Evolutionary conservation across 352 stramenopile genomes (phyloP), one percentile per base, ranked within the genome.

Genomic region (Phytopythium delawarense): DNA sequence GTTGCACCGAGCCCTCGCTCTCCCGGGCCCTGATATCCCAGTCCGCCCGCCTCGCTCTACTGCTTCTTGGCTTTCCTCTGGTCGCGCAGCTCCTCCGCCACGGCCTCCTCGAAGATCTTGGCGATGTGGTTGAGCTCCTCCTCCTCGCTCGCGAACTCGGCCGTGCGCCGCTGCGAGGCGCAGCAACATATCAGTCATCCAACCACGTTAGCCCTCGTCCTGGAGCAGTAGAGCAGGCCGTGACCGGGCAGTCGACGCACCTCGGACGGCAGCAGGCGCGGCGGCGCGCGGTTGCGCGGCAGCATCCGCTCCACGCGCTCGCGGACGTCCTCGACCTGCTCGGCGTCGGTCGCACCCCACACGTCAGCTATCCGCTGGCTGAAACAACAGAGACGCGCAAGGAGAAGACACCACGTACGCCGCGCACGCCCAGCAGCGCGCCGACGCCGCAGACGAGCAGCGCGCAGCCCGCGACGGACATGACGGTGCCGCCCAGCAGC

Each of bases 401-500:
- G 12, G 9, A 15, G 12, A 40, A 40, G 35, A 40, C 35, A 7
- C 39, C 6, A 69, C 71, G 57, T 59, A 88, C 79, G 67, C 73
- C 80, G 39, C 53, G 62, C 4, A 81, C 71, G 59, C 74, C 75
- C 11, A 86, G 61, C 12, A 65, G 58, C 32, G 61, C 63, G 48
- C 71, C 69, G 16, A 70, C 51, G 16, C 67, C 74, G 15, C 71
- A 57, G 52, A 84, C 35, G 50, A 86, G 28, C 28, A 86, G 28
- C 13, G 66, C 63, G 21, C 71, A 85, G 25, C 74, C 76, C 11
- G 75, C 69, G 16, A 84, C 62, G 1, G 76, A 74, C 16, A 79
- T 61, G 30, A 84, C 52, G 16, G 79, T 86, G 16, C 80, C 79
- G 28, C 79, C 76, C 4, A 84, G 37, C 4, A 88, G 60, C 35